These are phyloP conservation scores for Akanthomyces muscarius DNA, from an alignment of 2,329 filamentous ascomycete genomes.

Conservation along the genomic window DNA sequence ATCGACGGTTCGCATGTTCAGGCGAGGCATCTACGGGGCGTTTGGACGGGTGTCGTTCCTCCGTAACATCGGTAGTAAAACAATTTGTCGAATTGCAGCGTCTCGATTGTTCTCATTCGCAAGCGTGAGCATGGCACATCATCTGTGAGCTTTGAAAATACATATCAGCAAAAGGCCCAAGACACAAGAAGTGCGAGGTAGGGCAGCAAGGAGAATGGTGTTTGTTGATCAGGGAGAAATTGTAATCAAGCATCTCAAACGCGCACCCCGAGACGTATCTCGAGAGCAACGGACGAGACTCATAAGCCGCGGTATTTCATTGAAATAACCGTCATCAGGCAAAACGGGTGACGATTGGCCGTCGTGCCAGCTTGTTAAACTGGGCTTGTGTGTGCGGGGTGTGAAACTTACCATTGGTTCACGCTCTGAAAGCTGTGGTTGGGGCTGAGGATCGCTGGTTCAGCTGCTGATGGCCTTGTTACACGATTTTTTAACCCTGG, in stretches of 20 bases:
- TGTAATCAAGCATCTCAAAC: conserved; percentile 8
- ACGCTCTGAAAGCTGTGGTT: too few relatives aligned
- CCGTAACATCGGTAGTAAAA: background rate
- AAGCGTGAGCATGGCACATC: background rate
- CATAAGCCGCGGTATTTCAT: conserved; percentile 8
- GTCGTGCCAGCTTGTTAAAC: background rate
- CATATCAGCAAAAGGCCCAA: background rate
- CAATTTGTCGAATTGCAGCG: background rate
- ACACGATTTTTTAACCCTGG: too few relatives aligned
- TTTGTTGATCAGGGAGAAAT: conserved; percentile 3
- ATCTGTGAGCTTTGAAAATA: background rate
- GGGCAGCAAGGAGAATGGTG: too few relatives aligned
- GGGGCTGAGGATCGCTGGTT: too few relatives aligned
- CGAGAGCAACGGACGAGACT: background rate
- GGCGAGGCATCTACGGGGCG: background rate
- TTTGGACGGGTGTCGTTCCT: background rate
- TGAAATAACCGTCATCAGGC: conserved; percentile 1
- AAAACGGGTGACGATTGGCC: background rate
- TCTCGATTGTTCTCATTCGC: background rate
- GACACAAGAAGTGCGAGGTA: background rate
- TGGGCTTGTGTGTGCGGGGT: background rate
- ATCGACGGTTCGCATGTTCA: background rate
- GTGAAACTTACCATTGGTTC: background rate
- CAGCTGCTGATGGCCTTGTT: too few relatives aligned
- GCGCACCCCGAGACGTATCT: background rate